phyloP scores from a whole-genome alignment of 306 rosid species.

The Vicia sativa region DNA sequence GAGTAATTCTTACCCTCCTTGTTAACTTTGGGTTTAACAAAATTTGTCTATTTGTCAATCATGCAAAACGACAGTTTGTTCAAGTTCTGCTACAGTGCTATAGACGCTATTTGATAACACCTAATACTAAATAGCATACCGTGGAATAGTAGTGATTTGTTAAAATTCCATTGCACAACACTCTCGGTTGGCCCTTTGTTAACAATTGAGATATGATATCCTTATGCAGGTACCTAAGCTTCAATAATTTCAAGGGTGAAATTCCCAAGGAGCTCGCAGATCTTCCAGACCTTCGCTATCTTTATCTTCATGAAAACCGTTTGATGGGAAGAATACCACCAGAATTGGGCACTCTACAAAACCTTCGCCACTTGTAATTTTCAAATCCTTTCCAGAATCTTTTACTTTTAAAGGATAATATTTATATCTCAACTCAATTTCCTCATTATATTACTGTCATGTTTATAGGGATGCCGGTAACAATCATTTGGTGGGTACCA shows the following conservation, averaged over 20 bases:
- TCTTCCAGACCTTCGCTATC: conserved; percentile 93
- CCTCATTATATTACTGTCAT: conserved; percentile 32
- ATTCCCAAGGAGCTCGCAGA: conserved; percentile 93
- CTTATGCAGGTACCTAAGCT: conserved; percentile 78
- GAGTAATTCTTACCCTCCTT: conserved; percentile 46
- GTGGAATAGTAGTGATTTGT: too few species aligned
- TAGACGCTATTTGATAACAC: too few species aligned
- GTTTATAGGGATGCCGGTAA: conserved; percentile 86
- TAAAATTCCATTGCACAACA: too few species aligned
- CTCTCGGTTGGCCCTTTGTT: background rate
- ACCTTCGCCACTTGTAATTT: conserved; percentile 84
- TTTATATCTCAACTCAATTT: conserved; percentile 26
- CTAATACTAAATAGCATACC: too few species aligned
- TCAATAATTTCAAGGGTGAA: conserved; percentile 96
- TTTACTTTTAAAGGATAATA: conserved; percentile 7
- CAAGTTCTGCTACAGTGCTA: too few species aligned
- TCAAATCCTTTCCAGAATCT: conserved; percentile 12
- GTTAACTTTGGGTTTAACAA: conserved; percentile 3
- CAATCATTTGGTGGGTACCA: conserved; percentile 98
- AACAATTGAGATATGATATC: conserved; percentile 10
- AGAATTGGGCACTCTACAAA: conserved; percentile 91
- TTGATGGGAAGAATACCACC: conserved; percentile 82
- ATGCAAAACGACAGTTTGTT: too few species aligned
- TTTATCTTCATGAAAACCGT: conserved; percentile 92
- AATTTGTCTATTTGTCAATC: too few species aligned